Evolutionary conservation across 2,329 filamentous ascomycete species (phyloP), one percentile per base, ranked within the genome.

Genomic region (Penicillium hesseltinei): DNA sequence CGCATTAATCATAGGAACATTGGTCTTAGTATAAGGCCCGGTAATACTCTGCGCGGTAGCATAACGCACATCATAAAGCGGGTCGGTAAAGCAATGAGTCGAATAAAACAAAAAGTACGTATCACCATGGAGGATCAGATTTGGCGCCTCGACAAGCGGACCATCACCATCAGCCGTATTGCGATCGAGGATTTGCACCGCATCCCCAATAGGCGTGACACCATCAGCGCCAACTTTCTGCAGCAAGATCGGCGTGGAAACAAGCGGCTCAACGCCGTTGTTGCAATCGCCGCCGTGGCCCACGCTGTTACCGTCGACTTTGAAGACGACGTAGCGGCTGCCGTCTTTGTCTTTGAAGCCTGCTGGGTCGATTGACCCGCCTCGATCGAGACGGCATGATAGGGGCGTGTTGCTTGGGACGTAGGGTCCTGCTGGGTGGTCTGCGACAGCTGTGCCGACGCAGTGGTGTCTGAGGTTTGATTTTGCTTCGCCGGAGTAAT

Each of bases 91-190:
- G 71, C 84, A 86, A 55, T 86, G 81, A 42, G 81, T 82, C 64
- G 82, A 85, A 72, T 82, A 88, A 69, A 88, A 87, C 43, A 88
- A 73, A 50, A 85, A 78, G 66, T 88, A 88, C 15, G 76, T 74
- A 19, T 78, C 76, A 0, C 62, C 65, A 4, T 75, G 73, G 11
- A 71, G 58, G 13, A 84, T 71, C 21, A 88, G 64, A 54, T 78
- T 79, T 0, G 86, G 86, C 17, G 85, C 86, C 71, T 88, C 86
- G 23, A 88, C 78, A 1, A 88, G 73, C 4, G 85, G 84, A 0
- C 85, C 81, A 61, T 89, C 86, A 5, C 81, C 76, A 36, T 86
- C 83, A 48, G 87, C 85, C 0, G 62, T 63, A 29, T 25, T 60
- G 2, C 88, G 77, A 56, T 88, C 86, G 23, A 85, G 76, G 54